Conservation (phyloP, 2,329 filamentous ascomycete genomes). For the Zymoseptoria brevis region DNA sequence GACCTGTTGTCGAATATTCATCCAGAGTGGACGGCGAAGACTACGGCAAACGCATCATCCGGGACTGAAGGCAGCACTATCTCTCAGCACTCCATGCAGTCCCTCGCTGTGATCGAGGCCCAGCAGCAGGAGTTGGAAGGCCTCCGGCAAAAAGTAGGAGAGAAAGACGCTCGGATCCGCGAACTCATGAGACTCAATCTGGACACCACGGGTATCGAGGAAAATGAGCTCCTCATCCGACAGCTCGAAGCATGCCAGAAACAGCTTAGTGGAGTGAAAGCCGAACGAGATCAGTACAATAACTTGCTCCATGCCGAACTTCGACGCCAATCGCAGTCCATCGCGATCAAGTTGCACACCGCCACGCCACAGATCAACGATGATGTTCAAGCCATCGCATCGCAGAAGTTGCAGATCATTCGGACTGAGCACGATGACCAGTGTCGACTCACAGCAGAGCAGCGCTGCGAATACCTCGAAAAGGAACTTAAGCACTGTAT, state of each 20-base stretch:
- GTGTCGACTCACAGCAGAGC: background rate
- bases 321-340: constrained; percentile 28
- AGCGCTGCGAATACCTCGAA: constrained; percentile 19
- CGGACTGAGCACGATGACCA: background rate
- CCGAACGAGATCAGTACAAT: constrained; percentile 35
- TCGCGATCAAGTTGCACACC: constrained; percentile 6
- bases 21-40: constrained; percentile 1
- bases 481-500: constrained; percentile 25
- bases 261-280: constrained; percentile 14
- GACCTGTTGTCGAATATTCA: constrained; percentile 2
- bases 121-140: constrained; percentile 4
- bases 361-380: constrained; percentile 12
- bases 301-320: constrained; percentile 35
- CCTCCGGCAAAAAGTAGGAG: constrained; percentile 2
- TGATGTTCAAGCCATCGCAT: constrained; percentile 6
- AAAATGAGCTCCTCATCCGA: background rate
- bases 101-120: constrained; percentile 1
- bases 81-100: background rate
- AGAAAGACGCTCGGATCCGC: constrained; percentile 6
- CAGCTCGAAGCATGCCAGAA: constrained; percentile 1
- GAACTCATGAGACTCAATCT: constrained; percentile 1
- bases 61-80: background rate
- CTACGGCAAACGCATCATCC: background rate
- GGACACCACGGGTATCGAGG: background rate
- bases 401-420: background rate